Evolutionary conservation across 129 eudicot species (phyloP), one percentile per base, ranked within the genome.

Genomic region (Cynara cardunculus): DNA sequence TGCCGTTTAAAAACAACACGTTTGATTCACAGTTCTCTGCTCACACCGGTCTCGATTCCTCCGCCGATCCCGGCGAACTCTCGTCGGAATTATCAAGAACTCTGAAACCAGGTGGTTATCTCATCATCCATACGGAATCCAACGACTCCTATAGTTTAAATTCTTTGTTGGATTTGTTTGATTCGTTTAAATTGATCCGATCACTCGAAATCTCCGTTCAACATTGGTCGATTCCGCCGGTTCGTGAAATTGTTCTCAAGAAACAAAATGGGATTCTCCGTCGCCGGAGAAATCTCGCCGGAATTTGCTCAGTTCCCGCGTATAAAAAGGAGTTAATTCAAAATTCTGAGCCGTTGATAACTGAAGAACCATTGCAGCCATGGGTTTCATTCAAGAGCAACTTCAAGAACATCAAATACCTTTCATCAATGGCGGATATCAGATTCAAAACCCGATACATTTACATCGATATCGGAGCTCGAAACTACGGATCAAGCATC

Each of bases 381-480:
- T 88, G 90, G 90, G 80, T 88, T 32, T 72, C 87, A 0, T 37
- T 84, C 39, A 87, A 81, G 71, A 84, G 28, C 81, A 89, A 82
- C 73, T 31, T 76, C 10, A 31, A 81, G 85, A 90, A 90, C 28
- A 65, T 93, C 8, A 93, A 81, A n/a, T 89, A 90, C 67, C 81
- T 93, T 62, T 69, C 91, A 0, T 80, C 87, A 3, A 85, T 90
- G 89, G 91, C 74, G 31, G 96, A 89, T 75, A 87, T 90, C 0
- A 82, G 91, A 16, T 93, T 90, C 21, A 90, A 87, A 75, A 77
- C 80, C 5, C 41, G 88, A 69, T 90, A 93, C 34, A 39, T 91
- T 10, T 93, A 93, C 62, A 81, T 93, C 2, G 98, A 91, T 28
- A 91, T 91, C 12, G 94, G 98, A 11, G 88, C 94, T 6, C 76